Evolutionary conservation across 2,329 filamentous ascomycete species (phyloP).

Genomic region (Alternaria gansuensis): DNA sequence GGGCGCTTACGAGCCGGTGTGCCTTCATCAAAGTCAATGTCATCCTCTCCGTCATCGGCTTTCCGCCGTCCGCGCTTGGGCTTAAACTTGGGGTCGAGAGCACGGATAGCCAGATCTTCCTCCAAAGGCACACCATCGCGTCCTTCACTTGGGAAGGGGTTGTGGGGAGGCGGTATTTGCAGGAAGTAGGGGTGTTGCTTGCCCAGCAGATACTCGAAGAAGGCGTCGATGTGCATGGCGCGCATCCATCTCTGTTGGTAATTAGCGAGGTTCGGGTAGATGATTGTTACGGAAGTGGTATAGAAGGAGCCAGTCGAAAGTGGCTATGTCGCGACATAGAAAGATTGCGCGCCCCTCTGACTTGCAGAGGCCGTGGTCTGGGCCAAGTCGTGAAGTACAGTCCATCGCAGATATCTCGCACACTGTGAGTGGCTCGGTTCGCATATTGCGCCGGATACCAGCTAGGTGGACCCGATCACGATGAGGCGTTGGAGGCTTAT

Average conservation of each 20-base stretch:
- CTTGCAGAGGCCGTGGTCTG: slow-evolving; percentile 1
- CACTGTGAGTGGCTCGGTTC: slow-evolving; percentile 12
- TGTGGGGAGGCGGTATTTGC: slow-evolving; percentile 72
- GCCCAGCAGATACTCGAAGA: slow-evolving; percentile 87
- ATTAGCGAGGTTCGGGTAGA: slow-evolving; percentile 15
- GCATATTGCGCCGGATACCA: slow-evolving; percentile 14
- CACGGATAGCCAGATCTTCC: slow-evolving; percentile 87
- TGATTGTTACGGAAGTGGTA: neutral
- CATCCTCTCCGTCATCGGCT: slow-evolving; percentile 64
- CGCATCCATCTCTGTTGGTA: slow-evolving; percentile 84
- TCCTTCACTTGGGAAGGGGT: slow-evolving; percentile 69
- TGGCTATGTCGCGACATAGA: neutral
- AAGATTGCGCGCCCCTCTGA: slow-evolving; percentile 2
- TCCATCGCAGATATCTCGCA: slow-evolving; percentile 3
- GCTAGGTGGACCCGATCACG: slow-evolving; percentile 14
- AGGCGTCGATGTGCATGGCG: slow-evolving; percentile 93
- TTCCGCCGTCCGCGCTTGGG: slow-evolving; percentile 70
- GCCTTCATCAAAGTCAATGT: slow-evolving; percentile 61
- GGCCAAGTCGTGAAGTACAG: slow-evolving; percentile 1
- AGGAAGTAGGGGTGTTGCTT: slow-evolving; percentile 83
- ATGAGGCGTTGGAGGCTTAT: slow-evolving; percentile 14
- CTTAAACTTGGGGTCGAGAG: slow-evolving; percentile 78
- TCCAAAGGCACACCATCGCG: slow-evolving; percentile 85
- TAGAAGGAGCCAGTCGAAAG: neutral
- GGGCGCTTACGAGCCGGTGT: slow-evolving; percentile 65